These are phyloP conservation scores for Platismatia glauca DNA, from an alignment of 495 filamentous ascomycete genomes.

Conservation along the genomic window DNA sequence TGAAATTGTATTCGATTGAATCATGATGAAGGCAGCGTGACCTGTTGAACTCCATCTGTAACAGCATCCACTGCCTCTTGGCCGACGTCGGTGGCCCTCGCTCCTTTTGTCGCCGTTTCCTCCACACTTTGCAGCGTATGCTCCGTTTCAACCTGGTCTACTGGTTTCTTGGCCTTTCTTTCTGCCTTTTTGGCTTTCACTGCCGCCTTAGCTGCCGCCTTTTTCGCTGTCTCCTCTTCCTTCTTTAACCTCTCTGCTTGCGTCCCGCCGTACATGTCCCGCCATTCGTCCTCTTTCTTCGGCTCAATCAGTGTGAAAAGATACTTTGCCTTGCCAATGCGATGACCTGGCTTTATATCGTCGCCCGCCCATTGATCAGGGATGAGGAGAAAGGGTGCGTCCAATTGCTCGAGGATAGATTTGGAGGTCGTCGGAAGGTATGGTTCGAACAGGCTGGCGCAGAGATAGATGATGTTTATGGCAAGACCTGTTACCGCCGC, in stretches of 20 bases:
- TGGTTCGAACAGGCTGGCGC: constrained; percentile 65
- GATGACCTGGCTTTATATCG: constrained; percentile 56
- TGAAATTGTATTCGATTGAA: too few relatives aligned
- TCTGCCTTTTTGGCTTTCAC: constrained; percentile 50
- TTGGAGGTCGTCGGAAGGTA: constrained; percentile 77
- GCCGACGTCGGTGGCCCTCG: constrained; percentile 16
- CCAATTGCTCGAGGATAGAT: constrained; percentile 66
- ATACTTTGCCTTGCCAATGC: constrained; percentile 71
- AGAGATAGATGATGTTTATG: constrained; percentile 71
- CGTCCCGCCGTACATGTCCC: constrained; percentile 66
- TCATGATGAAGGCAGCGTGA: constrained; percentile 29
- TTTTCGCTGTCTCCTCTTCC: constrained; percentile 56
- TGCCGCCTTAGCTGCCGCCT: constrained; percentile 45
- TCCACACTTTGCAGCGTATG: constrained; percentile 38
- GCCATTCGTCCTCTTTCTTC: constrained; percentile 77
- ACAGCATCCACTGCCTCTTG: constrained; percentile 33
- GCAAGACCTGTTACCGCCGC: constrained; percentile 71
- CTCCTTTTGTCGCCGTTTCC: constrained; percentile 28
- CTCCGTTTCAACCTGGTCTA: constrained; percentile 37
- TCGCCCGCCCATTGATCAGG: constrained; percentile 45
- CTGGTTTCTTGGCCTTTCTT: constrained; percentile 47
- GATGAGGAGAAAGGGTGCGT: constrained; percentile 54
- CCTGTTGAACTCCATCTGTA: constrained; percentile 34
- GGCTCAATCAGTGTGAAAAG: constrained; percentile 79
- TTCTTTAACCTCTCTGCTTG: constrained; percentile 53